Evolutionary conservation across 2,329 filamentous ascomycete species (phyloP), one percentile per base, ranked within the genome.

Genomic region (Aschersonia sp.): DNA sequence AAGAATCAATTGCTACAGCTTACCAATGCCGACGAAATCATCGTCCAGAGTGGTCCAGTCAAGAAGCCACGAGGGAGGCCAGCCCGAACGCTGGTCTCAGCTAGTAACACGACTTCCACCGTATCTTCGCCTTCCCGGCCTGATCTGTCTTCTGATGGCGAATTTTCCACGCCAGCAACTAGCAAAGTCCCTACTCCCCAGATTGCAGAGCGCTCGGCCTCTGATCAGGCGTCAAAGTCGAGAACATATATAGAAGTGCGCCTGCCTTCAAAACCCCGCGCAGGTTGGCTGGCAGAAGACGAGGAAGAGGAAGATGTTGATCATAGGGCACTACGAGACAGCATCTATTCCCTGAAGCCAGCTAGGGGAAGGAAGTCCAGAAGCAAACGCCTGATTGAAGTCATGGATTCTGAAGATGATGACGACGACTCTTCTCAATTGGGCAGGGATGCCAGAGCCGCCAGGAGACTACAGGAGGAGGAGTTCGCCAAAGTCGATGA

Each of bases 331-430:
- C 45, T 63, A 11, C 56, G 60, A 12, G 57, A 56, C 7, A 79
- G 72, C 62, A 63, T 71, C 45, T 74, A 68, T 51, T 66, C 73
- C 2, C 59, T 78, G 55, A 64, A 63, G 39, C 49, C 65, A 64
- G 35, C 35, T 12, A 37, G 12, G 35, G 22, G 22, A 22, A 72
- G 52, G 58, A 64, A 47, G 73, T 76, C 60, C 62, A 68, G 45
- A n/a, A n/a, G 40, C n/a, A n/a, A 51, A 66, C 47, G 58, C 66
- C 33, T 8, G 47, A 40, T 42, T 4, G 62, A 70, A 62, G 73
- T 51, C 58, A 62, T 67, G 2, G 65, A 70, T 8, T 64, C 63
- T 1, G 62, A 68, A 0, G 64, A 68, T 0, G 58, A 58, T 32
- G 54, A 56, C 4, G 64, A 68, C 0, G 56, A 58, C 4, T 49